Conservation (phyloP, 441 rosid species). For the Croton setiger region DNA sequence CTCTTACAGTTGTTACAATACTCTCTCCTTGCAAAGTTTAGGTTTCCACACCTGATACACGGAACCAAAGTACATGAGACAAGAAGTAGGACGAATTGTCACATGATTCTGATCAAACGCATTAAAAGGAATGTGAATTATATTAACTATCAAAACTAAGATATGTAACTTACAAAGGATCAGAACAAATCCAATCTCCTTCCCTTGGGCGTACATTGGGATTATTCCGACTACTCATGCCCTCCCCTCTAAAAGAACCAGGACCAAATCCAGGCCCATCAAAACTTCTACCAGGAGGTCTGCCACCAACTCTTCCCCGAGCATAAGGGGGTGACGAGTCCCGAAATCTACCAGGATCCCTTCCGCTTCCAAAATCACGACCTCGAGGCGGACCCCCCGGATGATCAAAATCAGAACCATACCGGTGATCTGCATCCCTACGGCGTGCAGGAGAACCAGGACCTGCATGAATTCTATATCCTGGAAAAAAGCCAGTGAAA, state of each 20-base stretch:
- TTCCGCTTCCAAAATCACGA: constrained; percentile 52
- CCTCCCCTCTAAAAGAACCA: constrained; percentile 51
- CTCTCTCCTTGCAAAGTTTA: constrained; percentile 89
- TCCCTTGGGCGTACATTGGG: constrained; percentile 87
- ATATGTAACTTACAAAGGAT: constrained; percentile 52
- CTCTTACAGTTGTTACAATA: constrained; percentile 71
- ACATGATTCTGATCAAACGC: background rate
- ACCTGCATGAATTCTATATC: constrained; percentile 70
- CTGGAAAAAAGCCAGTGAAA: constrained; percentile 43
- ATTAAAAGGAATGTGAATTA: background rate
- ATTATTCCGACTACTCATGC: constrained; percentile 41
- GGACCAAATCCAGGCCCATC: constrained; percentile 62
- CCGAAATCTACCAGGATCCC: constrained; percentile 65
- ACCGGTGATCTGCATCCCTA: constrained; percentile 50
- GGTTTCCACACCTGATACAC: constrained; percentile 59
- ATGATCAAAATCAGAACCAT: constrained; percentile 57
- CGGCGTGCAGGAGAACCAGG: constrained; percentile 68
- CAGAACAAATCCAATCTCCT: constrained; percentile 83
- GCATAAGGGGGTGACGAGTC: constrained; percentile 60
- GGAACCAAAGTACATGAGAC: constrained; percentile 6
- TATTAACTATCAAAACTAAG: background rate
- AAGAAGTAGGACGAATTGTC: background rate
- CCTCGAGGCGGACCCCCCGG: constrained; percentile 43
- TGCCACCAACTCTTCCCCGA: constrained; percentile 64
- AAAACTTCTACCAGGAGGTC: constrained; percentile 60